phyloP scores from a whole-genome alignment of 2,329 filamentous ascomycete species.

The Diaporthe amygdali region DNA sequence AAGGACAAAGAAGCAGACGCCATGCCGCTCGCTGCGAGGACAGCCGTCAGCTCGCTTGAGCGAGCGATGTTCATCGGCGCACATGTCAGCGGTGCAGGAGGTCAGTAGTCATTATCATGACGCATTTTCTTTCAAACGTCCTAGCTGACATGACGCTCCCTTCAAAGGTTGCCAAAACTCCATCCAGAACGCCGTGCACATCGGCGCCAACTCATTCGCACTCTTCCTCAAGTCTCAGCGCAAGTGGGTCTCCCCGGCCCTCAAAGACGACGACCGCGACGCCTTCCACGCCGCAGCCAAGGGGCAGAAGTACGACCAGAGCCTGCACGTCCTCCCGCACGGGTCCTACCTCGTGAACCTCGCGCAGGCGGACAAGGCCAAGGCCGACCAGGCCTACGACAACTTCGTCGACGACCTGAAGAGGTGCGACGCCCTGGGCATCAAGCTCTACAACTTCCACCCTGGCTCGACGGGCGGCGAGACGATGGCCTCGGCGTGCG shows the following conservation, averaged over 20 bases:
- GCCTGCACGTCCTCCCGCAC: slow-evolving; percentile 82
- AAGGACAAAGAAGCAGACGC: slow-evolving; percentile 45
- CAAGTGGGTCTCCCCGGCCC: slow-evolving; percentile 87
- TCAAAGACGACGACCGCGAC: slow-evolving; percentile 70
- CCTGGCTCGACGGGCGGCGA: slow-evolving; percentile 81
- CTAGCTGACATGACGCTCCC: slow-evolving; percentile 6
- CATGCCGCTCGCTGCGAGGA: slow-evolving; percentile 73
- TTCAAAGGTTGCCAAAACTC: slow-evolving; percentile 83
- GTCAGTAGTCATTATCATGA: slow-evolving; percentile 46
- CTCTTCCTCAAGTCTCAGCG: slow-evolving; percentile 96
- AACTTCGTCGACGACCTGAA: slow-evolving; percentile 87
- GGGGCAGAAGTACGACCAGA: slow-evolving; percentile 73
- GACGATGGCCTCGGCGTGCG: slow-evolving; percentile 71
- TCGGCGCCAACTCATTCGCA: slow-evolving; percentile 92
- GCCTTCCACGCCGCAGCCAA: slow-evolving; percentile 74
- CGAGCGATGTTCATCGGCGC: slow-evolving; percentile 84
- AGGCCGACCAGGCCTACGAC: slow-evolving; percentile 84
- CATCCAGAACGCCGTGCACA: slow-evolving; percentile 76
- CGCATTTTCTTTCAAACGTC: neutral
- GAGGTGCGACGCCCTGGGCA: slow-evolving; percentile 85
- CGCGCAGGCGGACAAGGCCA: slow-evolving; percentile 79
- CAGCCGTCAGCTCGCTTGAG: slow-evolving; percentile 66
- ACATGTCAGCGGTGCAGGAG: slow-evolving; percentile 89
- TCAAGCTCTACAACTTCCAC: slow-evolving; percentile 97
- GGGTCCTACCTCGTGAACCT: slow-evolving; percentile 97